A percentile compares a stretch with the other conserved stretches of the same genome.
Evolutionary conservation across 495 filamentous ascomycete species (phyloP).

Genomic region (Penicillium cinerascens): DNA sequence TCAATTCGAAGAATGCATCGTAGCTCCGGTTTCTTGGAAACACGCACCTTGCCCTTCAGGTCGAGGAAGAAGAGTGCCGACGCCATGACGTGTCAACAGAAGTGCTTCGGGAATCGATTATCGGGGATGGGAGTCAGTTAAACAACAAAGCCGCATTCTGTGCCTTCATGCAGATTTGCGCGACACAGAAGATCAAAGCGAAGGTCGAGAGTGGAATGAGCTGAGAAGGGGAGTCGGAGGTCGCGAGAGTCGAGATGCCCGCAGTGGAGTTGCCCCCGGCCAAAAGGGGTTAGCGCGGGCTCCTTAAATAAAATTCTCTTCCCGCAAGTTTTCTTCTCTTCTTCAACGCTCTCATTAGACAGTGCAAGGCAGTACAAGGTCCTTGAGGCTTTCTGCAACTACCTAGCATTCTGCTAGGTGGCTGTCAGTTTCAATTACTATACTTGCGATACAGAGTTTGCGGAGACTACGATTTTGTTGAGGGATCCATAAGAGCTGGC

Average conservation of each 20-base stretch:
- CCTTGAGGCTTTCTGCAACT: constrained; percentile 44
- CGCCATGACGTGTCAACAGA: constrained; percentile 64
- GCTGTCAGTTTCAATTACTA: constrained; percentile 59
- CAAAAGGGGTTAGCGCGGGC: constrained; percentile 33
- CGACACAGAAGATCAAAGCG: constrained; percentile 3
- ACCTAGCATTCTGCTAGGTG: constrained; percentile 66
- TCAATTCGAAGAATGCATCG: not conserved
- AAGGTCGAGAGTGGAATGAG: not conserved
- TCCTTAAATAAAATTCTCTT: constrained; percentile 29
- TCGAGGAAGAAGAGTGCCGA: constrained; percentile 99
- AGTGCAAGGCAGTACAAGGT: constrained; percentile 73
- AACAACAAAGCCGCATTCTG: constrained; percentile 15
- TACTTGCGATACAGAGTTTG: constrained; percentile 76
- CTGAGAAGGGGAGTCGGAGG: constrained; percentile 1
- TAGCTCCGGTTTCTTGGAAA: not conserved
- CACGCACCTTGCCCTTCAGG: constrained; percentile 94
- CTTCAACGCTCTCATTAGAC: constrained; percentile 78
- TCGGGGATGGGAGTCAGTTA: constrained; percentile 9
- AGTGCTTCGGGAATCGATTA: constrained; percentile 6
- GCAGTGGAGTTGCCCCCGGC: constrained; percentile 14
- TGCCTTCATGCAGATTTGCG: constrained; percentile 14
- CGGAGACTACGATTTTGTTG: constrained; percentile 64
- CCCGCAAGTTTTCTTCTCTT: constrained; percentile 25
- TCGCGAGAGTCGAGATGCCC: constrained; percentile 3
- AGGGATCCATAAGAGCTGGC: constrained; percentile 90